Percentiles rank a stretch among this genome's conserved stretches.
These are phyloP conservation scores for Lodderomyces jiufengensis DNA, from an alignment of 1,139 yeast species.

Conservation along the genomic window DNA sequence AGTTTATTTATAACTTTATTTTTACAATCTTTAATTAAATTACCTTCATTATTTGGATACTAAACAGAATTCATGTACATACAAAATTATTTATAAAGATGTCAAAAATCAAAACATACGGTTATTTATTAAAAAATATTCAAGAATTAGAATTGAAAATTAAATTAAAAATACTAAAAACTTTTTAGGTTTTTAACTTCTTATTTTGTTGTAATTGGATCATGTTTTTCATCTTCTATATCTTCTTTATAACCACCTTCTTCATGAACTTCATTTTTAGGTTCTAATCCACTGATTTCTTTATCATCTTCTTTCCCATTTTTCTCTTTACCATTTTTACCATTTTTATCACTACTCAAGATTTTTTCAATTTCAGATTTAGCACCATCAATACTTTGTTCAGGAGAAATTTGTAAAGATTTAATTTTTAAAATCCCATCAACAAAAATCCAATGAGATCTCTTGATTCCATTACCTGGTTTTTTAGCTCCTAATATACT, in stretches of 20 bases:
- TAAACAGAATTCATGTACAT: too few relatives aligned
- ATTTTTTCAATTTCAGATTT: slow-evolving; percentile 45
- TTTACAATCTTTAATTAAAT: slow-evolving; percentile 27
- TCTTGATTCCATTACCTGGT: slow-evolving; percentile 67
- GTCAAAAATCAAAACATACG: too few relatives aligned
- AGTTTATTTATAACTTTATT: slow-evolving; percentile 44
- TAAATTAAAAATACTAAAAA: too few relatives aligned
- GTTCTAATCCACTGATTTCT: slow-evolving; percentile 4
- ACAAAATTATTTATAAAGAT: too few relatives aligned
- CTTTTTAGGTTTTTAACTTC: too few relatives aligned
- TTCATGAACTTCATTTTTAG: slow-evolving; percentile 4
- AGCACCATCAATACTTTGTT: slow-evolving; percentile 64
- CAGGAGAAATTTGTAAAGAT: slow-evolving; percentile 74
- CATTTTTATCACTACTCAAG: slow-evolving; percentile 1
- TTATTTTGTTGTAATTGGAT: neutral
- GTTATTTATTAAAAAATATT: too few relatives aligned
- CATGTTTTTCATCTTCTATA: neutral
- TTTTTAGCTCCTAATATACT: slow-evolving; percentile 81
- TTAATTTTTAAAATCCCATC: slow-evolving; percentile 69
- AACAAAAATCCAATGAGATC: slow-evolving; percentile 87
- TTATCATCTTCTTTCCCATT: slow-evolving; percentile 9
- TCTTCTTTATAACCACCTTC: slow-evolving; percentile 4
- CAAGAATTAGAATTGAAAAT: too few relatives aligned
- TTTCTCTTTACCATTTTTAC: slow-evolving; percentile 5
- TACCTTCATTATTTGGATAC: slow-evolving; percentile 5